phyloP scores from a whole-genome alignment of 208 protist species.

The Porcisia deanei region DNA sequence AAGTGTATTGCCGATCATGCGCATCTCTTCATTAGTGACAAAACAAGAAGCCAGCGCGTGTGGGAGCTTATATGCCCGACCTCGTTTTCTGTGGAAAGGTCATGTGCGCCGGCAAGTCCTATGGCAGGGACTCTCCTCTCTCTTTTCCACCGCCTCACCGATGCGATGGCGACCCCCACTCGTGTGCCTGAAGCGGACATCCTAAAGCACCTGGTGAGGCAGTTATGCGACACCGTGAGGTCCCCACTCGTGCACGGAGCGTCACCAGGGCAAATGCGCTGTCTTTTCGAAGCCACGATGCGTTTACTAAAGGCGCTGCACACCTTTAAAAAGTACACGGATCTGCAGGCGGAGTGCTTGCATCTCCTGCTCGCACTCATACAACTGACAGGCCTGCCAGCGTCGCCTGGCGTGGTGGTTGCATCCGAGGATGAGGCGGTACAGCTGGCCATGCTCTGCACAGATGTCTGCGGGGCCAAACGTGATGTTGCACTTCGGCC shows the following conservation, averaged over 20 bases:
- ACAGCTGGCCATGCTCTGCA: constrained; percentile 29
- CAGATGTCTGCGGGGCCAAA: constrained; percentile 17
- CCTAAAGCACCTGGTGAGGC: constrained; percentile 3
- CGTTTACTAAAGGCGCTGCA: constrained; percentile 25
- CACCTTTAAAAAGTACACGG: constrained; percentile 23
- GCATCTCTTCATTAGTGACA: background rate
- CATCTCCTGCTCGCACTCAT: constrained; percentile 31
- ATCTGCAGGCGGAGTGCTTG: constrained; percentile 38
- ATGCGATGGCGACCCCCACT: background rate
- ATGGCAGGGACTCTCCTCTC: background rate
- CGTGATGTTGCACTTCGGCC: constrained; percentile 12
- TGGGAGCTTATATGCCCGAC: constrained; percentile 16
- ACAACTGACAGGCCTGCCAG: background rate
- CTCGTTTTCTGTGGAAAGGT: no score
- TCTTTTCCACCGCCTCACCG: constrained; percentile 4
- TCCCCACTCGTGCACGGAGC: constrained; percentile 9
- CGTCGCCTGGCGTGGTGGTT: background rate
- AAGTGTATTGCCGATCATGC: constrained; percentile 12
- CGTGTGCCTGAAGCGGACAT: constrained; percentile 6
- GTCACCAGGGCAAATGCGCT: constrained; percentile 9
- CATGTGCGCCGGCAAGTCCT: background rate
- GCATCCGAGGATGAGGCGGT: constrained; percentile 16
- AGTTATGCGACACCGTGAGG: constrained; percentile 14
- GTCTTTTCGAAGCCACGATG: constrained; percentile 12
- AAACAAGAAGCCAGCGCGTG: background rate